Evolutionary conservation across 495 filamentous ascomycete genomes (phyloP), one percentile per base, ranked within the genome.

Genomic region (Tuber umbilicatum): DNA sequence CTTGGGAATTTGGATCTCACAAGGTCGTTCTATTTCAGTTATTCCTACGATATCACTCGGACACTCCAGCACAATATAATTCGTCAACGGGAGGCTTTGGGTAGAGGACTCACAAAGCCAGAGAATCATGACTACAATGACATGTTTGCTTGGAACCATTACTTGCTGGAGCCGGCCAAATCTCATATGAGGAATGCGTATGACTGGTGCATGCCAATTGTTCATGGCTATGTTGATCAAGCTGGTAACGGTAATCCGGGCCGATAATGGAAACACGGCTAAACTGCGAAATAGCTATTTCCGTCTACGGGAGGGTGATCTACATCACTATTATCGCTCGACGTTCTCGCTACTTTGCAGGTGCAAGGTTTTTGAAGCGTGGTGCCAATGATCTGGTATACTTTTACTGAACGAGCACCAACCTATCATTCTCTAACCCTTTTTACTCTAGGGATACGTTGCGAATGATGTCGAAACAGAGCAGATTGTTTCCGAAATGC

Each of bases 381-480:
- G 95, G 95, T 64, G 91, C 94, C 64, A 99, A 99, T 80, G 96
- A 99, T 83, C 80, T 97, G 73, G 85, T 86, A 83, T 69, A 73
- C 31, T 39, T 71, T 69, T 40, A 27, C 12, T n/a, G 38, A 42
- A 23, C n/a, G 38, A n/a, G 21, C 42, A 47, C 47, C 19, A 14
- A 45, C 6, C 12, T 64, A 6, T 31, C 42, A 47, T 16, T 70
- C 37, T 69, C 76, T 83, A 75, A 82, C 73, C n/a, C n/a, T 37
- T 55, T 37, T 72, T 37, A 42, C 1, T 60, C 10, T 74, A 86
- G 85, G 95, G 95, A 35, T 97, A 97, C 83, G 95, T 99, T 71
- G 95, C 95, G 50, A 99, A 99, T 81, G 95, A 99, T 83, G 95
- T 99, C n/a, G 96, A 99, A 84, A 97, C 96, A 7, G 95, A 99